A percentile compares a stretch with the other conserved stretches of the same genome.
These are phyloP conservation scores for Aspergillus awamori DNA, from an alignment of 2,329 filamentous ascomycete genomes.

Conservation along the genomic window DNA sequence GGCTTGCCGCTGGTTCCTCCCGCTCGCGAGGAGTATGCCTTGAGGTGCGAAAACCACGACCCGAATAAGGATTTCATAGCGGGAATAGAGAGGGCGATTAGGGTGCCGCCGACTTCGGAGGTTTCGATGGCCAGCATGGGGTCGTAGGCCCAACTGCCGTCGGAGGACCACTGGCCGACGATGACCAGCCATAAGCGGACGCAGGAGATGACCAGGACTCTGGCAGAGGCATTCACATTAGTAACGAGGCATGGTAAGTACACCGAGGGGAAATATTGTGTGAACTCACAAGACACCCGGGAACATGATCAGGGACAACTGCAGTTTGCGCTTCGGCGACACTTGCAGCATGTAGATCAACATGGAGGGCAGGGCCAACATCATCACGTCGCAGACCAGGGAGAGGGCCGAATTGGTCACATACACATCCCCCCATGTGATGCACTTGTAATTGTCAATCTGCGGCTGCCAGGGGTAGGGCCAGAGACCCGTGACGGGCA, in stretches of 20 bases:
- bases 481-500: conserved; percentile 56
- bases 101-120: conserved; percentile 54
- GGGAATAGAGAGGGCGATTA: conserved; percentile 56
- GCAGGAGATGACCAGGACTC: conserved; percentile 55
- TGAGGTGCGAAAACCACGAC: neutral
- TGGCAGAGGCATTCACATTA: conserved; percentile 24
- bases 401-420: conserved; percentile 55
- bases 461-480: conserved; percentile 54
- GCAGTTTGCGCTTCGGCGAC: conserved; percentile 49
- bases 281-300: conserved; percentile 52
- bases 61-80: conserved; percentile 54
- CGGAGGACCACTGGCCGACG: conserved; percentile 49
- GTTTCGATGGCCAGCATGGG: conserved; percentile 55
- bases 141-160: conserved; percentile 56
- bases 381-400: conserved; percentile 53
- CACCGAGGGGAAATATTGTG: no score
- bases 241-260: neutral
- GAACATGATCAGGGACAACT: conserved; percentile 52
- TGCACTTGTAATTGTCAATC: conserved; percentile 46
- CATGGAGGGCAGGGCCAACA: conserved; percentile 55
- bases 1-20: neutral
- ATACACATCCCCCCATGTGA: conserved; percentile 57
- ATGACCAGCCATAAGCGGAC: conserved; percentile 53
- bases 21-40: neutral
- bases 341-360: conserved; percentile 53